A percentile compares a stretch with the other conserved stretches of the same genome.
phyloP scores from a whole-genome alignment of 495 filamentous ascomycete genomes.

The Neurospora sp. region DNA sequence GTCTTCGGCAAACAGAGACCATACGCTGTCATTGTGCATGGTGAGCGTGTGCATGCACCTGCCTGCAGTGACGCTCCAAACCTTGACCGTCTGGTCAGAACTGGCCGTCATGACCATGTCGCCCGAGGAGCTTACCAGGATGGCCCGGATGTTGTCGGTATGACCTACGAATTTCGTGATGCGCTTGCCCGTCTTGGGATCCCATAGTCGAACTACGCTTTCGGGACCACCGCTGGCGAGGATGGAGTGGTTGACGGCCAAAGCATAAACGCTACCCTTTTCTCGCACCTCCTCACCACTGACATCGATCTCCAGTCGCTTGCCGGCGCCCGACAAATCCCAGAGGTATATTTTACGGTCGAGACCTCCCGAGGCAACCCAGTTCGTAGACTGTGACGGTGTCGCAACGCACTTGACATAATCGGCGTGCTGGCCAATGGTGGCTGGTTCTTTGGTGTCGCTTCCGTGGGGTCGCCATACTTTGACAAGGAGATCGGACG shows the following conservation, averaged over 20 bases:
- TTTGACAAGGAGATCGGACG: slow-evolving; percentile 90
- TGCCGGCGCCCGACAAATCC: slow-evolving; percentile 82
- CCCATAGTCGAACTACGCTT: slow-evolving; percentile 88
- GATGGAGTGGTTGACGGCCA: slow-evolving; percentile 61
- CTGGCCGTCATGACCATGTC: slow-evolving; percentile 91
- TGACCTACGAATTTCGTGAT: slow-evolving; percentile 98
- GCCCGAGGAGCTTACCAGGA: slow-evolving; percentile 77
- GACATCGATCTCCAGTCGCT: slow-evolving; percentile 75
- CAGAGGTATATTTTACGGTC: slow-evolving; percentile 87
- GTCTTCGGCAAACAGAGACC: slow-evolving; percentile 87
- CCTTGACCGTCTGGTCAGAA: slow-evolving; percentile 92
- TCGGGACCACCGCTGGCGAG: slow-evolving; percentile 91
- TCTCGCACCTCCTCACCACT: slow-evolving; percentile 67
- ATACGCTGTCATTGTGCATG: slow-evolving; percentile 98
- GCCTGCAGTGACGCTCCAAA: slow-evolving; percentile 91
- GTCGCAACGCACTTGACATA: slow-evolving; percentile 93
- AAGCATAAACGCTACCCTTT: slow-evolving; percentile 91
- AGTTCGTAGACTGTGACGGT: slow-evolving; percentile 56
- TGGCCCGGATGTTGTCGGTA: slow-evolving; percentile 86
- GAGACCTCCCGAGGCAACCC: slow-evolving; percentile 94
- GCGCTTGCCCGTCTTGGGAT: slow-evolving; percentile 76
- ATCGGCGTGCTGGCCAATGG: slow-evolving; percentile 87
- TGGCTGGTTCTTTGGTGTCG: slow-evolving; percentile 56
- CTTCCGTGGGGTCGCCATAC: slow-evolving; percentile 83
- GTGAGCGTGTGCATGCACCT: slow-evolving; percentile 95